Evolutionary conservation across 2,329 filamentous ascomycete species (phyloP).

Genomic region (Coniella lustricola): DNA sequence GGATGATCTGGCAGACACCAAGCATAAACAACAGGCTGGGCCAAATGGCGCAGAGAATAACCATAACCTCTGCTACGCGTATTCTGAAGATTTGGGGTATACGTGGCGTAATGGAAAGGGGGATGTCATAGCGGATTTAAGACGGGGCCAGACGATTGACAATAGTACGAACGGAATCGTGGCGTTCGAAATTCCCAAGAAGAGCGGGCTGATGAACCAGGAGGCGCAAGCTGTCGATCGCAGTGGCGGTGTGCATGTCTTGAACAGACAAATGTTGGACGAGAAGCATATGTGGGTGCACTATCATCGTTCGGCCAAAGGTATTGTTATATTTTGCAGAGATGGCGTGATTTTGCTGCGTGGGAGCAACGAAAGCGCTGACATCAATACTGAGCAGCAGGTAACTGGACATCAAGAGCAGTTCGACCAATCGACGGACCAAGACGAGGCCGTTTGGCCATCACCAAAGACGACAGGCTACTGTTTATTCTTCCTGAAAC

Average conservation of each 20-base stretch:
- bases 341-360: neutral
- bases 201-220: slow-evolving; percentile 41
- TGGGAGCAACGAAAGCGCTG: neutral
- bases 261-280: slow-evolving; percentile 37
- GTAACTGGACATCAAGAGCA: slow-evolving; percentile 26
- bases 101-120: slow-evolving; percentile 36
- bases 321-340: slow-evolving; percentile 17
- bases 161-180: slow-evolving; percentile 35
- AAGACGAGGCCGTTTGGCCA: slow-evolving; percentile 30
- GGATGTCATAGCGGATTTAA: slow-evolving; percentile 27
- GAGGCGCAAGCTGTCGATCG: slow-evolving; percentile 40
- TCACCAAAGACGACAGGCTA: slow-evolving; percentile 28
- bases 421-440: slow-evolving; percentile 25
- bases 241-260: slow-evolving; percentile 38
- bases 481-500: slow-evolving; percentile 31
- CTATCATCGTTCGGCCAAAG: slow-evolving; percentile 29
- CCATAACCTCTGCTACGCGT: slow-evolving; percentile 42
- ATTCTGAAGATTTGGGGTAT: slow-evolving; percentile 36
- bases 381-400: slow-evolving; percentile 16
- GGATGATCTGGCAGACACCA: slow-evolving; percentile 31
- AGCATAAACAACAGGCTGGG: slow-evolving; percentile 35
- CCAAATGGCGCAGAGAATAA: slow-evolving; percentile 40
- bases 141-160: slow-evolving; percentile 30
- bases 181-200: slow-evolving; percentile 37
- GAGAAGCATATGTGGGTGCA: slow-evolving; percentile 31